phyloP scores from a whole-genome alignment of 1,284 basidiomycete species.

The Sporisorium sorghi region DNA sequence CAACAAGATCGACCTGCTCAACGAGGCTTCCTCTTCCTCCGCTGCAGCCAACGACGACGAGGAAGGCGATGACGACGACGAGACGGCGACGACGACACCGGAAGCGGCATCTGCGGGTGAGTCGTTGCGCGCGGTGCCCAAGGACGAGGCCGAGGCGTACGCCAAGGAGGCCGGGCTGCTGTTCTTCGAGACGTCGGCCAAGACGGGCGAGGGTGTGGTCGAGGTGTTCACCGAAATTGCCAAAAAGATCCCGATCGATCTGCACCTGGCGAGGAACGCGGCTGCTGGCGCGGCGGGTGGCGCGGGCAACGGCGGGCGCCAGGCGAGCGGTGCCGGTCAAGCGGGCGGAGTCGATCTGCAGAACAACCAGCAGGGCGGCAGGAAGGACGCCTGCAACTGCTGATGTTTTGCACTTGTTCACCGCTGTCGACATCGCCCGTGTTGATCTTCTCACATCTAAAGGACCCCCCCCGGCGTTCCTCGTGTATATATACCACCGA shows the following conservation, averaged over 20 bases:
- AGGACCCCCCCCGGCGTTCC: slow-evolving; percentile 1
- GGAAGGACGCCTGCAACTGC: slow-evolving; percentile 62
- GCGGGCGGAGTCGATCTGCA: slow-evolving; percentile 48
- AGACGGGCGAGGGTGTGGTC: slow-evolving; percentile 95
- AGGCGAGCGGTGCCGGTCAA: slow-evolving; percentile 46
- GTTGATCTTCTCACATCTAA: background rate
- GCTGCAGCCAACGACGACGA: slow-evolving; percentile 30
- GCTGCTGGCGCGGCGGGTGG: slow-evolving; percentile 30
- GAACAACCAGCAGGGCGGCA: slow-evolving; percentile 30
- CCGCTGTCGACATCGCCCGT: background rate
- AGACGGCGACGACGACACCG: slow-evolving; percentile 72
- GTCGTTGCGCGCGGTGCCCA: slow-evolving; percentile 59
- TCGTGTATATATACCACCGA: slow-evolving; percentile 37
- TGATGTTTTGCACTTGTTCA: background rate
- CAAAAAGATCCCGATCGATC: slow-evolving; percentile 65
- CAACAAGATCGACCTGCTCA: slow-evolving; percentile 82
- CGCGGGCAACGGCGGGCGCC: slow-evolving; percentile 33
- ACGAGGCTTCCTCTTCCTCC: slow-evolving; percentile 72
- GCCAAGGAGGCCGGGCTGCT: slow-evolving; percentile 90
- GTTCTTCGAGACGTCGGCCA: slow-evolving; percentile 98
- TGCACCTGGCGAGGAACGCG: slow-evolving; percentile 53
- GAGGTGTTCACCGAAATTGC: slow-evolving; percentile 91
- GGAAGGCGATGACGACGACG: slow-evolving; percentile 53
- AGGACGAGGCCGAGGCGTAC: slow-evolving; percentile 94
- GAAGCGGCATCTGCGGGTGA: slow-evolving; percentile 32